These are phyloP conservation scores for Pichia sp. DNA, from an alignment of 1,139 yeast genomes.

Conservation along the genomic window DNA sequence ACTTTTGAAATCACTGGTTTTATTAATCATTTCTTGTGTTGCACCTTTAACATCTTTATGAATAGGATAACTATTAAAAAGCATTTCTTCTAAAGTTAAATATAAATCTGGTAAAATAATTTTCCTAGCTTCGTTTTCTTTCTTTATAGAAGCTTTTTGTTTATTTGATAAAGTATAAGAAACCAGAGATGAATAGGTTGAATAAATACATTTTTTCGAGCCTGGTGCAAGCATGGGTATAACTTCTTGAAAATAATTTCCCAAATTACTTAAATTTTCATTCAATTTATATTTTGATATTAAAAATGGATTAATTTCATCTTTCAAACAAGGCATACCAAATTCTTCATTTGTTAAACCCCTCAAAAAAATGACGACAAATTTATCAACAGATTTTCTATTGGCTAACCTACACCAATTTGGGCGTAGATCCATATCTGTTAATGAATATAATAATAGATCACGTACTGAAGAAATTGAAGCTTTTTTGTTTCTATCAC, in stretches of 20 bases:
- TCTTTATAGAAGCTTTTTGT: conserved; percentile 41
- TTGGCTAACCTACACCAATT: conserved; percentile 40
- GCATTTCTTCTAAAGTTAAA: conserved; percentile 41
- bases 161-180: conserved; percentile 49
- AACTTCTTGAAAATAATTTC: conserved; percentile 35
- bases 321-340: conserved; percentile 23
- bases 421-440: conserved; percentile 37
- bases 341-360: conserved; percentile 52
- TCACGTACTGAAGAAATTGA: conserved; percentile 45
- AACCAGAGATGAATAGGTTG: conserved; percentile 48
- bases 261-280: conserved; percentile 35
- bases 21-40: conserved; percentile 15
- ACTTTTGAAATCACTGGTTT: conserved; percentile 46
- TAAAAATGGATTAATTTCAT: conserved; percentile 13
- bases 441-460: conserved; percentile 42
- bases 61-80: conserved; percentile 44
- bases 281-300: conserved; percentile 18
- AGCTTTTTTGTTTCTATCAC: conserved; percentile 28
- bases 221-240: conserved; percentile 58
- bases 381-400: conserved; percentile 39
- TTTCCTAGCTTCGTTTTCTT: conserved; percentile 32
- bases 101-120: conserved; percentile 51
- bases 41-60: conserved; percentile 36
- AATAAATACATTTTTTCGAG: conserved; percentile 48
- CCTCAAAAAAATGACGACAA: conserved; percentile 60